phyloP scores from a whole-genome alignment of 2,329 filamentous ascomycete species.

The Stylonectria norvegica region DNA sequence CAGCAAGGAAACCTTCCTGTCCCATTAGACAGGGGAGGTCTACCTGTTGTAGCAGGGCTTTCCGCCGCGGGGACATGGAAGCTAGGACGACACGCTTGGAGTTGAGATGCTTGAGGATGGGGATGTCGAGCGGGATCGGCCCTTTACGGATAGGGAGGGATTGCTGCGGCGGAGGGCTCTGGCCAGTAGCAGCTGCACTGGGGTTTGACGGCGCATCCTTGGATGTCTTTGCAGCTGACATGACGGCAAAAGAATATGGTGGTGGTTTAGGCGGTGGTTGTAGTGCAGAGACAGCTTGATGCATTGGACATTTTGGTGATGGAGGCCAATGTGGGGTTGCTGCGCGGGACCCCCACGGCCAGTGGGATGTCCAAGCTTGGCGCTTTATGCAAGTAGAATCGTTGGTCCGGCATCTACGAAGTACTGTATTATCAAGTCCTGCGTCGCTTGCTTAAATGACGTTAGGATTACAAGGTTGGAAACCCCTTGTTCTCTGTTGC shows the following conservation, averaged over 20 bases:
- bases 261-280: neutral
- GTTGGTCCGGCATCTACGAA: too few relatives aligned
- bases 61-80: slow-evolving; percentile 81
- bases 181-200: slow-evolving; percentile 38
- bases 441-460: too few relatives aligned
- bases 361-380: neutral
- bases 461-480: too few relatives aligned
- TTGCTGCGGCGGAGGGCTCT: slow-evolving; percentile 27
- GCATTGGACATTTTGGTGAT: slow-evolving; percentile 8
- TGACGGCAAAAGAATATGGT: slow-evolving; percentile 1
- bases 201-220: slow-evolving; percentile 48
- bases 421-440: too few relatives aligned
- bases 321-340: slow-evolving; percentile 25
- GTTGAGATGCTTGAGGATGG: slow-evolving; percentile 72
- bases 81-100: slow-evolving; percentile 83
- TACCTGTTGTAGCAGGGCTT: slow-evolving; percentile 73
- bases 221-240: slow-evolving; percentile 28
- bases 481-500: too few relatives aligned
- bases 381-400: too few relatives aligned
- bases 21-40: neutral
- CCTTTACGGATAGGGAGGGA: slow-evolving; percentile 41
- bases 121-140: slow-evolving; percentile 70
- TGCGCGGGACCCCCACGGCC: neutral
- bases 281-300: slow-evolving; percentile 3
- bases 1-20: slow-evolving; percentile 4